These are phyloP conservation scores for Aspergillus arachidicola DNA, from an alignment of 2,329 filamentous ascomycete species.

Conservation along the genomic window DNA sequence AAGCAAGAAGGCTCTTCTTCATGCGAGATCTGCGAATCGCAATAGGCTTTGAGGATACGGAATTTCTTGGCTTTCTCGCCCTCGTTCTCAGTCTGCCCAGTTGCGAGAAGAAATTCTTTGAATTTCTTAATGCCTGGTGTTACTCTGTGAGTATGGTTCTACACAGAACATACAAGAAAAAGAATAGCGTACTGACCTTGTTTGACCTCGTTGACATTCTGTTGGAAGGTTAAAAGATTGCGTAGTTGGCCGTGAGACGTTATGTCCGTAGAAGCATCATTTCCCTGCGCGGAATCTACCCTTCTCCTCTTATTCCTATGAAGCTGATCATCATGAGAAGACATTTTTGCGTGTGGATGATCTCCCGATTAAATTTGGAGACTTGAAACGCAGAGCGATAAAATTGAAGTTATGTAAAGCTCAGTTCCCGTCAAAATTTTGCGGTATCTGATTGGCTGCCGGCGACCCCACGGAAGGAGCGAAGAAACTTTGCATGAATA, in stretches of 20 bases:
- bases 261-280: constrained; percentile 28
- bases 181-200: constrained; percentile 60
- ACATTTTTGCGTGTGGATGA: constrained; percentile 31
- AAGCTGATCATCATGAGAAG: constrained; percentile 35
- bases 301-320: constrained; percentile 44
- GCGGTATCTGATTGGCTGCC: constrained; percentile 21
- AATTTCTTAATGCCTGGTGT: constrained; percentile 45
- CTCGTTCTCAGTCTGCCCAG: constrained; percentile 39
- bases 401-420: constrained; percentile 9
- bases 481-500: background rate
- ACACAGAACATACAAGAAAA: background rate
- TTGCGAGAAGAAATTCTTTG: constrained; percentile 47
- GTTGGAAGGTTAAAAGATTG: constrained; percentile 69
- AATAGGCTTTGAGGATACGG: constrained; percentile 49
- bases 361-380: constrained; percentile 18
- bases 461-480: background rate
- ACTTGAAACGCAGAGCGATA: constrained; percentile 4
- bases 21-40: constrained; percentile 56
- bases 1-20: constrained; percentile 67
- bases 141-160: constrained; percentile 1
- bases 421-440: constrained; percentile 23
- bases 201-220: constrained; percentile 62
- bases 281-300: constrained; percentile 31
- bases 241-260: constrained; percentile 65
- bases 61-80: constrained; percentile 42